These are phyloP conservation scores for Trichoderma koningii DNA, from an alignment of 2,329 filamentous ascomycete genomes.

Conservation along the genomic window DNA sequence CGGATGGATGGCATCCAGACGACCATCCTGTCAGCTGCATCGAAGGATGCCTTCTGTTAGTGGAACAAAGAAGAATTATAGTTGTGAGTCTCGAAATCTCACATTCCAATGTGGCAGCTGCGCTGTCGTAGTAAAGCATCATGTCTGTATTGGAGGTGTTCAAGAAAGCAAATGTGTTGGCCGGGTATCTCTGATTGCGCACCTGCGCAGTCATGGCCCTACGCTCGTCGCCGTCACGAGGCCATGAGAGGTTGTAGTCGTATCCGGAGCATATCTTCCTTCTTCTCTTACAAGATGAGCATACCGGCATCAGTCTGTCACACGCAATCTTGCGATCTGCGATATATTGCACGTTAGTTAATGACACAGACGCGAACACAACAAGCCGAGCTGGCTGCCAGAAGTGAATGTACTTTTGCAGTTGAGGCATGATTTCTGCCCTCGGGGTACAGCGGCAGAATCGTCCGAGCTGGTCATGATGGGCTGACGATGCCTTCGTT, in stretches of 20 bases:
- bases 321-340: constrained; percentile 25
- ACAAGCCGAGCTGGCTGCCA: not conserved
- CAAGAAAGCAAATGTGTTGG: constrained; percentile 6
- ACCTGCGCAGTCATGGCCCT: constrained; percentile 11
- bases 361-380: not conserved
- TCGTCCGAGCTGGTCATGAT: not conserved
- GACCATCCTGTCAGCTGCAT: constrained; percentile 2
- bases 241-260: constrained; percentile 25
- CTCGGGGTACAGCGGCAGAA: not conserved
- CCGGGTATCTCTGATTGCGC: not conserved
- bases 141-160: constrained; percentile 17
- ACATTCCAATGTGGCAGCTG: not conserved
- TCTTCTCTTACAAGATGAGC: constrained; percentile 22
- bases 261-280: constrained; percentile 25
- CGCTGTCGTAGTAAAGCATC: constrained; percentile 13
- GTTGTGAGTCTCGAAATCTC: not conserved
- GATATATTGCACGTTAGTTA: constrained; percentile 3
- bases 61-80: not conserved
- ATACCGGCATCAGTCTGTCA: constrained; percentile 15
- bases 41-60: not conserved
- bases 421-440: constrained; percentile 23
- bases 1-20: constrained; percentile 1
- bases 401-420: constrained; percentile 21
- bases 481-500: not conserved
- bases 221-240: constrained; percentile 17